Base-by-base conservation (phyloP, 2,329 filamentous ascomycete species). In the Trichoderma koningii region DNA sequence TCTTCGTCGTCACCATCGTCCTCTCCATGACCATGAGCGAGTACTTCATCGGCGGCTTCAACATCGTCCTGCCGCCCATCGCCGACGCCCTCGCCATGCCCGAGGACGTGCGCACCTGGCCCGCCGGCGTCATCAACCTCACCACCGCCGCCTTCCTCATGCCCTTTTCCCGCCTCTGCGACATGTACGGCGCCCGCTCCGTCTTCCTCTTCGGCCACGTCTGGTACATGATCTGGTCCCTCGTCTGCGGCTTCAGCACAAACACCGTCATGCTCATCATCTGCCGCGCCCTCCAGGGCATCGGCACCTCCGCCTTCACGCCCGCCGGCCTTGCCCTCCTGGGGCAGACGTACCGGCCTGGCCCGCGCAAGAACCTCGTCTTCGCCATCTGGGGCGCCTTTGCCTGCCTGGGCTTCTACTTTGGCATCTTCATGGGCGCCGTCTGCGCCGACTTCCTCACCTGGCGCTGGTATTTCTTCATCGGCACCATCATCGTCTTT, bases 1-100 rank as follows among this genome's bases (percentile, higher is more conserved):
- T 82, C 23, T 91, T 90, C 71, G 83, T 87, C 71, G 83, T 85
- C 69, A 85, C 85, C 0, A 79, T 89, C 21, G 76, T 88, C 14
- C 82, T 85, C 67, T 88, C 86, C 52, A 87, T 89, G 77, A 83
- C 89, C 67, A 80, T 89, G 70, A 81, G 84, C 69, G 90, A 93
- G 77, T 93, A 89, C 76, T 90, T 89, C 72, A 84, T 94, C 57
- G 90, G 88, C 53, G 92, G 92, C 38, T 95, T 93, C 74, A 85
- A 84, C 66, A 89, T 90, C 68, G 84, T 94, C 28, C 76, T 93
- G 0, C 91, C 91, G 0, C 85, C 85, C 0, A 75, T 95, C 3
- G 80, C 86, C 12, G 72, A 75, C 12, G 82, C 85, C 1, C 81
- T 95, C 4, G 63, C 85, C 45, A 92, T 95, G 47, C 85, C 90